Evolutionary conservation across 441 rosid species (phyloP), one percentile per base, ranked within the genome.

Genomic region (Cnidoscolus chayamansa): DNA sequence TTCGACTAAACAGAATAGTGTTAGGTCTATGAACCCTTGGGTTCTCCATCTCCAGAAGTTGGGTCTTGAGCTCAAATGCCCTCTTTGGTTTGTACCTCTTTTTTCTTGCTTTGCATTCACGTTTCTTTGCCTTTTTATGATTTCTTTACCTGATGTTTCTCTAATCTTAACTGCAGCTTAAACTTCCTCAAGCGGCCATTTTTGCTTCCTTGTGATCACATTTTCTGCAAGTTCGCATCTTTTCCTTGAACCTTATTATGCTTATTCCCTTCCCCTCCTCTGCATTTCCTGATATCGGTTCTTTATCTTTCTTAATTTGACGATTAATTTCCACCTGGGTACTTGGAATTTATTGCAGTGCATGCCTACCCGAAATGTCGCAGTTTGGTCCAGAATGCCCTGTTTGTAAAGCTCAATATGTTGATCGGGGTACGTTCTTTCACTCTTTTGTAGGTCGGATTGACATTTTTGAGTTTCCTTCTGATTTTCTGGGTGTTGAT

Each of bases 21-120:
- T 35, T 35, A 76, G 80, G 65, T 54, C 82, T 55, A 77, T 86
- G 75, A 87, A 89, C 63, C 95, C 98, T 19, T 90, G 92, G 89
- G 76, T 84, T 72, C 93, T 91, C 65, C 91, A 89, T 78, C 84
- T 94, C 56, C 94, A 90, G 77, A 94, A 91, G 68, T 76, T 94
- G 72, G 90, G 78, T 63, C 90, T 94, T 30, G 97, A 94, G 74
- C 95, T 91, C 79, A 91, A 90, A 53, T 94, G 98, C 67, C 91
- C 96, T 68, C 85, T 89, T 70, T 94, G 98, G 98, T 94, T 76
- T 30, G 87, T 83, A 17, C 9, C 31, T 1, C 45, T 45, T 57
- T 30, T 31, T 7, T 19, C 37, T 47, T 5, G 2, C 12, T 30
- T 30, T 12, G 1, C 25, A 35, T 55, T 11, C 5, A 9, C 7